Evolutionary conservation across 2,329 filamentous ascomycete genomes (phyloP).

Genomic region (Fusarium sp.): DNA sequence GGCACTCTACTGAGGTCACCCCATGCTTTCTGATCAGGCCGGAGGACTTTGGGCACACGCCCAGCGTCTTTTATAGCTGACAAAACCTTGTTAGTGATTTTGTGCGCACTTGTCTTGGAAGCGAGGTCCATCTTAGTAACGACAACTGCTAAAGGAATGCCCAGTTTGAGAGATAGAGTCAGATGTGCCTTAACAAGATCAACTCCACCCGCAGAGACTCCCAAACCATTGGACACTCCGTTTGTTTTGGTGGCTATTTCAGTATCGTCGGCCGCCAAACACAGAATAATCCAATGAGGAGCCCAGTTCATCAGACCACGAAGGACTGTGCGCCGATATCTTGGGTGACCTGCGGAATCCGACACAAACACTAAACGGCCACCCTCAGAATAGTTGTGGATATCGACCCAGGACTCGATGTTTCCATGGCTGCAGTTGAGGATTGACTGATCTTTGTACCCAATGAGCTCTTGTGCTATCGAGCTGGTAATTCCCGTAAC

Average conservation of each 20-base stretch:
- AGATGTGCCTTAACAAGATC: constrained; percentile 84
- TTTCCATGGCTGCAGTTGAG: constrained; percentile 89
- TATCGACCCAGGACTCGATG: constrained; percentile 93
- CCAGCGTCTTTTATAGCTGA: constrained; percentile 81
- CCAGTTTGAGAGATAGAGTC: constrained; percentile 83
- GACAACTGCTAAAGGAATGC: constrained; percentile 80
- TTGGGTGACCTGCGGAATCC: constrained; percentile 90
- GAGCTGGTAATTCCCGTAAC: constrained; percentile 93
- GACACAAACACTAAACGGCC: constrained; percentile 87
- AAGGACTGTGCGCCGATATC: constrained; percentile 88
- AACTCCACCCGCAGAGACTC: constrained; percentile 65
- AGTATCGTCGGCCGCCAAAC: constrained; percentile 82
- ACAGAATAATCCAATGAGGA: constrained; percentile 92
- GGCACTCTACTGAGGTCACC: constrained; percentile 68
- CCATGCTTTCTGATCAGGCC: constrained; percentile 60
- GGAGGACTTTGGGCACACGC: constrained; percentile 79
- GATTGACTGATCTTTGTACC: constrained; percentile 73
- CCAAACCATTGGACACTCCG: constrained; percentile 58
- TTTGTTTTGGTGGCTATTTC: constrained; percentile 52
- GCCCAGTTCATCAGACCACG: constrained; percentile 94
- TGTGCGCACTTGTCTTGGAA: constrained; percentile 75
- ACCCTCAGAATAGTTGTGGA: constrained; percentile 80
- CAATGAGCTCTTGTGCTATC: constrained; percentile 91
- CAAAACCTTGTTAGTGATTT: constrained; percentile 77
- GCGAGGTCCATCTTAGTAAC: constrained; percentile 94